Evolutionary conservation across 306 rosid genomes (phyloP).

Genomic region (Vicia faba): DNA sequence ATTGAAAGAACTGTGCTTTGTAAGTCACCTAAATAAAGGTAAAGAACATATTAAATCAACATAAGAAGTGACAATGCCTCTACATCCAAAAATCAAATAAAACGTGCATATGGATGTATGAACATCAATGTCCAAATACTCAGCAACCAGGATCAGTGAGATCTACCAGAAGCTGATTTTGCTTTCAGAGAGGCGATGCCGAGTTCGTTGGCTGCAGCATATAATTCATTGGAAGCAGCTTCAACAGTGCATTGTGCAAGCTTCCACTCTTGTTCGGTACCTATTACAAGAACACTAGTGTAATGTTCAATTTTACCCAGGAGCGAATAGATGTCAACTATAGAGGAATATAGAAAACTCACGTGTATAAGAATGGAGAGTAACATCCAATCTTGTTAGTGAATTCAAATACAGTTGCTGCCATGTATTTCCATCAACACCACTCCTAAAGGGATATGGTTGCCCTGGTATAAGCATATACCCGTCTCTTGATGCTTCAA

Average conservation of each 20-base stretch:
- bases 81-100: conserved; percentile 13
- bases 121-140: conserved; percentile 24
- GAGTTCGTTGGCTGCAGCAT: conserved; percentile 74
- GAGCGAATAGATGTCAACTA: conserved; percentile 29
- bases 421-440: conserved; percentile 77
- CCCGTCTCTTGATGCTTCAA: conserved; percentile 94
- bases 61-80: conserved; percentile 21
- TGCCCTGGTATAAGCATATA: conserved; percentile 66
- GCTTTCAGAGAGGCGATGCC: conserved; percentile 74
- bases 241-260: conserved; percentile 83
- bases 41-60: conserved; percentile 35
- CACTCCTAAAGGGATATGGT: conserved; percentile 57
- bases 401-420: conserved; percentile 81
- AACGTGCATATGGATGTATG: conserved; percentile 27
- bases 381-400: conserved; percentile 71
- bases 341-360: conserved; percentile 46
- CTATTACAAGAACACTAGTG: conserved; percentile 53
- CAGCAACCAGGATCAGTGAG: conserved; percentile 27
- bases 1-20: conserved; percentile 79
- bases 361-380: conserved; percentile 82
- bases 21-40: conserved; percentile 62
- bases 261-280: conserved; percentile 97
- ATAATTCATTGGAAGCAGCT: conserved; percentile 80
- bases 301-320: conserved; percentile 29
- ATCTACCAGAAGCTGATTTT: conserved; percentile 86